Evolutionary conservation across 305 asterid genomes (phyloP).

Genomic region (Solanum hybrid): DNA sequence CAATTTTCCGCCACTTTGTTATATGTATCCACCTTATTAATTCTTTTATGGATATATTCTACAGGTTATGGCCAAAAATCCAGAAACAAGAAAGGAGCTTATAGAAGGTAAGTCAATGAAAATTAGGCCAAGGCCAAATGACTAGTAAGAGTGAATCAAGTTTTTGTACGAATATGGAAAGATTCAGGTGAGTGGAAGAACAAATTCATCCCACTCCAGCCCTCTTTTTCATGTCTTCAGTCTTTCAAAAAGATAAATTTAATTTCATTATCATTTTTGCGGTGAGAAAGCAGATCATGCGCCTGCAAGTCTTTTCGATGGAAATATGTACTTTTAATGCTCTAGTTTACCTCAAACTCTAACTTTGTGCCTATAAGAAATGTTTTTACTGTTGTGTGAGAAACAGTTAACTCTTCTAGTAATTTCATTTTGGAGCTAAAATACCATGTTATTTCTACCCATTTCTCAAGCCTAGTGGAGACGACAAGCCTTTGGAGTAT

Average conservation of each 20-base stretch:
- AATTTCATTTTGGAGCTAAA: not conserved
- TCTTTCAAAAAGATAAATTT: not conserved
- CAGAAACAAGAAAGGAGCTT: not conserved
- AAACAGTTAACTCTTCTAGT: not conserved
- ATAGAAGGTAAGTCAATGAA: not conserved
- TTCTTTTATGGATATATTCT: not conserved
- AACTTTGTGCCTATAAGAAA: not conserved
- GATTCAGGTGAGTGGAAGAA: not conserved
- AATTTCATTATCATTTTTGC: not conserved
- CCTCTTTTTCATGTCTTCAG: not conserved
- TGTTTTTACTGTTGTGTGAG: not conserved
- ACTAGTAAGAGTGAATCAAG: not conserved
- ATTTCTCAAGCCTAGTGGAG: not conserved
- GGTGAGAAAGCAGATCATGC: not conserved
- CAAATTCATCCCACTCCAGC: not conserved
- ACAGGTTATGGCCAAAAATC: not conserved
- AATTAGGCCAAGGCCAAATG: not conserved
- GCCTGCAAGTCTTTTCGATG: not conserved
- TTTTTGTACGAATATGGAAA: not conserved
- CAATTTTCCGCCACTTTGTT: not conserved
- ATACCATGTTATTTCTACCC: conserved; percentile 9
- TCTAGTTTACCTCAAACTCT: not conserved
- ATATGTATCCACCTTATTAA: not conserved
- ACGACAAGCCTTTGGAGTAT: conserved; percentile 9
- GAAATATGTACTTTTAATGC: not conserved